A percentile compares a stretch with the other conserved stretches of the same genome.
Evolutionary conservation across 805 yeast species (phyloP).

Genomic region (Metschnikowia aberdeeniae): DNA sequence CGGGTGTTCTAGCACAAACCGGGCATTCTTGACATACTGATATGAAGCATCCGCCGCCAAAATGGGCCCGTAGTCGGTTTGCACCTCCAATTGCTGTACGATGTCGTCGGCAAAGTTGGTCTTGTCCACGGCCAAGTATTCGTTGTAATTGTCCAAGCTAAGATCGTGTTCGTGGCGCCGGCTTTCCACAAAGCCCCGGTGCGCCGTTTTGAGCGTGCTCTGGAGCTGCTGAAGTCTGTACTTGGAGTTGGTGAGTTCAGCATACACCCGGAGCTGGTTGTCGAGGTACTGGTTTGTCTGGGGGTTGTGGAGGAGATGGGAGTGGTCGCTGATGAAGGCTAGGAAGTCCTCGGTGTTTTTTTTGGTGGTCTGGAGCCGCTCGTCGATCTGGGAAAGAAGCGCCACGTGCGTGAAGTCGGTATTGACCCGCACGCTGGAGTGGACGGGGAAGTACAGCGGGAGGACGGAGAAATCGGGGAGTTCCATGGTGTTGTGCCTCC

Average conservation of each 20-base stretch:
- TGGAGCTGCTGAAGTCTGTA: slow-evolving; percentile 10
- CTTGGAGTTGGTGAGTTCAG: slow-evolving; percentile 10
- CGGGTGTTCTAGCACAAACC: slow-evolving; percentile 55
- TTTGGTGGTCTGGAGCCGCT: slow-evolving; percentile 5
- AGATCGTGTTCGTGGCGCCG: slow-evolving; percentile 13
- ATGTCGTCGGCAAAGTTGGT: slow-evolving; percentile 15
- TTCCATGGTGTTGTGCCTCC: background rate
- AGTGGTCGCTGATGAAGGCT: slow-evolving; percentile 4
- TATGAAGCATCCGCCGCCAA: slow-evolving; percentile 14
- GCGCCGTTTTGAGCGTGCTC: slow-evolving; percentile 10
- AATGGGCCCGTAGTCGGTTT: background rate
- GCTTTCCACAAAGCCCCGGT: slow-evolving; percentile 7
- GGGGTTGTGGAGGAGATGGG: slow-evolving; percentile 10
- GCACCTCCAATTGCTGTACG: slow-evolving; percentile 3
- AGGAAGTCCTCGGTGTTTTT: slow-evolving; percentile 12
- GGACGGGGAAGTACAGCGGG: slow-evolving; percentile 16
- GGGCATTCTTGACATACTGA: slow-evolving; percentile 35
- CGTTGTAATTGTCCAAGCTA: slow-evolving; percentile 10
- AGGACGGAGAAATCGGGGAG: slow-evolving; percentile 13
- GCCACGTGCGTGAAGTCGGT: slow-evolving; percentile 12
- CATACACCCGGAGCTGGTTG: slow-evolving; percentile 9
- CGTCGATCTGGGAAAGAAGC: slow-evolving; percentile 13
- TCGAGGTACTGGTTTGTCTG: slow-evolving; percentile 6
- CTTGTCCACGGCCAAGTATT: slow-evolving; percentile 5
- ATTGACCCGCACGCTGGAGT: slow-evolving; percentile 12